Evolutionary conservation across 2,329 filamentous ascomycete species (phyloP).

Genomic region (Talaromyces sp.): DNA sequence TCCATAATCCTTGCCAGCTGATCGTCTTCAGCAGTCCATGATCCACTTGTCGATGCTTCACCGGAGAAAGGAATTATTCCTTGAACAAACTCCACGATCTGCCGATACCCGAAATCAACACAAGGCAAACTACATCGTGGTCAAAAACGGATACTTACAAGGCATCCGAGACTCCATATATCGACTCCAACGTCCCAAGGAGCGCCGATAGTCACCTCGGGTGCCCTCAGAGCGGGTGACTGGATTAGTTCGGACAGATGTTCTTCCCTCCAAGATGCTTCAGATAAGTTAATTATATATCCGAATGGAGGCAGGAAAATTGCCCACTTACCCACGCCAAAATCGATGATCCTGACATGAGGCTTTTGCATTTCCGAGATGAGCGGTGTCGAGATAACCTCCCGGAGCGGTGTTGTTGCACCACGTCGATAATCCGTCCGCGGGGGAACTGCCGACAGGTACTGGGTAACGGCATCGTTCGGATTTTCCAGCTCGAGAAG

Average conservation of each 20-base stretch:
- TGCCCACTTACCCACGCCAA: neutral
- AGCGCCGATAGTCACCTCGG: slow-evolving; percentile 19
- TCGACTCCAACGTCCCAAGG: too few relatives aligned
- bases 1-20: neutral
- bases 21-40: slow-evolving; percentile 21
- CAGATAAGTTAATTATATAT: too few relatives aligned
- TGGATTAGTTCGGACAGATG: neutral
- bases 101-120: too few relatives aligned
- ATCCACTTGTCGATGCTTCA: slow-evolving; percentile 20
- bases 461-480: neutral
- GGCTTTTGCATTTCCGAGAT: neutral
- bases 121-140: too few relatives aligned
- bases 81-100: slow-evolving; percentile 23
- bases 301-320: too few relatives aligned
- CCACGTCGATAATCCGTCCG: neutral
- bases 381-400: neutral
- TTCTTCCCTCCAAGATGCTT: neutral
- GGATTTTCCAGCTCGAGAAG: neutral
- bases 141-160: too few relatives aligned
- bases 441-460: neutral
- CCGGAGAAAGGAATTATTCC: slow-evolving; percentile 22
- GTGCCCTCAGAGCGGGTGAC: neutral
- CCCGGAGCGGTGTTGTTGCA: neutral
- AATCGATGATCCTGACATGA: neutral
- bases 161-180: too few relatives aligned